A percentile compares a stretch with the other conserved stretches of the same genome.
Evolutionary conservation across 805 yeast genomes (phyloP).

Genomic region (Debaryomyces prosopidis): DNA sequence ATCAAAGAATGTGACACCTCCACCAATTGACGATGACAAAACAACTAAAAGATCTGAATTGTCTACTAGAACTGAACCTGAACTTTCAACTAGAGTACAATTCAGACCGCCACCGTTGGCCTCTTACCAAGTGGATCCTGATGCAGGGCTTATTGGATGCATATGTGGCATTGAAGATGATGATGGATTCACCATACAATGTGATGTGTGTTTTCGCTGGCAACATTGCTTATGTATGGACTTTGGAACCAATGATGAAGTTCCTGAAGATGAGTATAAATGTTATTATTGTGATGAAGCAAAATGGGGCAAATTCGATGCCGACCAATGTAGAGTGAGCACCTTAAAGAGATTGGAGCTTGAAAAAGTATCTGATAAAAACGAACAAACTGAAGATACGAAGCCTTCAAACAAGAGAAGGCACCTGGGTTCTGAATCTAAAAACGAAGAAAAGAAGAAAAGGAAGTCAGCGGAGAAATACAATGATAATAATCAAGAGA

Average conservation of each 20-base stretch:
- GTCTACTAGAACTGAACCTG: constrained; percentile 2
- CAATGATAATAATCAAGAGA: constrained; percentile 5
- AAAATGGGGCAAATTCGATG: constrained; percentile 45
- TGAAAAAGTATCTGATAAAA: constrained; percentile 15
- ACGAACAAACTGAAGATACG: constrained; percentile 1
- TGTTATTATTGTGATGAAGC: constrained; percentile 72
- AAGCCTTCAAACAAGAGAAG: constrained; percentile 15
- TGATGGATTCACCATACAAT: constrained; percentile 92
- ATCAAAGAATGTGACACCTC: neutral
- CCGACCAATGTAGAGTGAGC: constrained; percentile 29
- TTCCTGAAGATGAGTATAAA: constrained; percentile 73
- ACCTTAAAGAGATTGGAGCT: constrained; percentile 31
- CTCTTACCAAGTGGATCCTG: constrained; percentile 69
- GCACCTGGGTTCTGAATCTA: constrained; percentile 16
- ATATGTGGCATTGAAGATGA: constrained; percentile 85
- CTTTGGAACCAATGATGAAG: constrained; percentile 66
- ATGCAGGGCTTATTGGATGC: constrained; percentile 85
- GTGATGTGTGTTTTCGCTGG: constrained; percentile 92
- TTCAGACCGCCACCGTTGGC: constrained; percentile 30
- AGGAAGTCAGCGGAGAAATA: neutral
- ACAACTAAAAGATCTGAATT: neutral
- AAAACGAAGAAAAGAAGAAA: constrained; percentile 3
- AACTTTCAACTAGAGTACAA: neutral
- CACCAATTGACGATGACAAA: neutral
- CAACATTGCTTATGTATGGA: constrained; percentile 93